A percentile compares a stretch with the other conserved stretches of the same genome.
phyloP scores from a whole-genome alignment of 768 basidiomycete genomes.

The Tephrocybe rancida region DNA sequence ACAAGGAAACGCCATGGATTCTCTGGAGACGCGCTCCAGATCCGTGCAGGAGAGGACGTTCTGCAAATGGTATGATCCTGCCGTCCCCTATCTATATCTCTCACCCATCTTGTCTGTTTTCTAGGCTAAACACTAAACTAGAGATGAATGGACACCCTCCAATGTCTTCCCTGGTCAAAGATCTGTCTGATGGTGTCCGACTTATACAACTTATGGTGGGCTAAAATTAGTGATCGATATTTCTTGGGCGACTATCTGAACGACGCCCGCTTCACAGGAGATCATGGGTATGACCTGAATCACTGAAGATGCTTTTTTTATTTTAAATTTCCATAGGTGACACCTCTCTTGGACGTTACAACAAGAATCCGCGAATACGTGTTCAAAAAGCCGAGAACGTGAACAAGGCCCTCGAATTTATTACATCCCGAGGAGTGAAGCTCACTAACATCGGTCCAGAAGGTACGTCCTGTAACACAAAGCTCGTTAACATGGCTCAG shows the following conservation, averaged over 20 bases:
- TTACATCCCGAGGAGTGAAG: constrained; percentile 91
- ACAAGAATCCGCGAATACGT: constrained; percentile 85
- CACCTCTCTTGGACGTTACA: constrained; percentile 92
- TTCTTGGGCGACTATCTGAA: constrained; percentile 3
- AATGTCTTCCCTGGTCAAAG: constrained; percentile 86
- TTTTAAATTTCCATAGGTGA: constrained; percentile 54
- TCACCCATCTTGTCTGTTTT: constrained; percentile 5
- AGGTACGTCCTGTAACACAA: constrained; percentile 45
- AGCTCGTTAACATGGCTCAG: background rate
- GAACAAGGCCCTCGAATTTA: constrained; percentile 94
- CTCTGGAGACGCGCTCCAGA: constrained; percentile 64
- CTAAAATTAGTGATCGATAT: constrained; percentile 2
- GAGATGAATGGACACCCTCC: constrained; percentile 83
- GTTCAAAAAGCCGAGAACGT: constrained; percentile 99
- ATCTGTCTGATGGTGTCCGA: constrained; percentile 93
- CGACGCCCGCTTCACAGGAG: constrained; percentile 62
- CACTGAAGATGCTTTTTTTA: background rate
- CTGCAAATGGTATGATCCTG: constrained; percentile 75
- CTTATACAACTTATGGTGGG: constrained; percentile 93
- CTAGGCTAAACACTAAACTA: constrained; percentile 94
- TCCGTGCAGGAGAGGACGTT: constrained; percentile 81
- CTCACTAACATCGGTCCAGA: constrained; percentile 98
- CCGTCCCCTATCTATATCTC: background rate
- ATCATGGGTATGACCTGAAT: constrained; percentile 74
- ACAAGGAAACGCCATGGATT: constrained; percentile 41